These are phyloP conservation scores for Malassezia psittaci DNA, from an alignment of 1,284 basidiomycete species.

Conservation along the genomic window DNA sequence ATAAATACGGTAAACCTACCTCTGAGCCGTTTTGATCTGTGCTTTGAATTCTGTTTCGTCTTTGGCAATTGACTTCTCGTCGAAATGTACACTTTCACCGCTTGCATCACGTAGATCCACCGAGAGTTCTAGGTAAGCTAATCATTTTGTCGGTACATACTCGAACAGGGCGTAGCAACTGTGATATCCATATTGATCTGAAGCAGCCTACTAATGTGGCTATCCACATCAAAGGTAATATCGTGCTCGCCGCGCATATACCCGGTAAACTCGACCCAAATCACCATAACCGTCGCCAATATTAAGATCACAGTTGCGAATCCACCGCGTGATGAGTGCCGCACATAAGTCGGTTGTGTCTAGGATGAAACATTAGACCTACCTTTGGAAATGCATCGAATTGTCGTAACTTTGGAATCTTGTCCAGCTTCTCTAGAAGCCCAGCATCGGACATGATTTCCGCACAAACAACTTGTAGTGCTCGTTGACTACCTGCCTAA, in stretches of 20 bases:
- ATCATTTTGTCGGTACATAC: conserved; percentile 6
- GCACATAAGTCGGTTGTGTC: conserved; percentile 70
- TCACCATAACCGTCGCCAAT: conserved; percentile 61
- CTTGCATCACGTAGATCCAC: conserved; percentile 84
- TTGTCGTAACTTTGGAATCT: conserved; percentile 35
- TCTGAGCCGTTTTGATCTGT: conserved; percentile 9
- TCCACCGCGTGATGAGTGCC: conserved; percentile 73
- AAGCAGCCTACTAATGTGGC: conserved; percentile 29
- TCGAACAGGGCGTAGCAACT: conserved; percentile 40
- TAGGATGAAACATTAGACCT: conserved; percentile 1
- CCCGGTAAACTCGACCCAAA: conserved; percentile 77
- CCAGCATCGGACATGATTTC: conserved; percentile 24
- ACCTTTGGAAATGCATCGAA: conserved; percentile 48
- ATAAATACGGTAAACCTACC: conserved; percentile 47
- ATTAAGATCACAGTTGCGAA: conserved; percentile 72
- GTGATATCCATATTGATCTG: conserved; percentile 46
- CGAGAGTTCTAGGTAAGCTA: conserved; percentile 52
- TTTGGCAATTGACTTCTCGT: conserved; percentile 63
- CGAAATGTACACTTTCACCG: conserved; percentile 79
- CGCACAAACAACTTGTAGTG: too few species aligned
- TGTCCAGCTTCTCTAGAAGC: conserved; percentile 35
- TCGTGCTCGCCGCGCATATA: conserved; percentile 78
- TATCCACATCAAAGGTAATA: conserved; percentile 31
- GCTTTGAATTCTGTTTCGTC: conserved; percentile 60
- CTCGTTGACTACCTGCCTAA: too few species aligned